phyloP scores from a whole-genome alignment of 192 early-diverging fungal genomes.

The Coemansia reversa region DNA sequence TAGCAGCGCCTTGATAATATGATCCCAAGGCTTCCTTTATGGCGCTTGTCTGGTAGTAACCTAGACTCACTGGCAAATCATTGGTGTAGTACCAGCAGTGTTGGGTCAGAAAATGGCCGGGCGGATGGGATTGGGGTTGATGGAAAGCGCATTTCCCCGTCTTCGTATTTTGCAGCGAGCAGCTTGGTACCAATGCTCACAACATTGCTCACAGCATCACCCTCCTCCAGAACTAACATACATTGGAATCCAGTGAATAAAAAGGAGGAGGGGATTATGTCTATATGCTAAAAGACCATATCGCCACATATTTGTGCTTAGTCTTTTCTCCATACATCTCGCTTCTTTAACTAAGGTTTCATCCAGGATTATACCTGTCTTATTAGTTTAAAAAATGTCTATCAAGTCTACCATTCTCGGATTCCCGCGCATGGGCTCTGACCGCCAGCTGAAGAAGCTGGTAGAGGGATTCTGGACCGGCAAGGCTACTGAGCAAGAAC shows the following conservation, averaged over 20 bases:
- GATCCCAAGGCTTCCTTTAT: no score
- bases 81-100: no score
- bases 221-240: neutral
- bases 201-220: neutral
- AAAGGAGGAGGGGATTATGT: slow-evolving; percentile 7
- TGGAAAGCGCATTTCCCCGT: neutral
- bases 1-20: neutral
- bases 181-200: neutral
- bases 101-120: neutral
- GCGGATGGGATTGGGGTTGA: neutral
- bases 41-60: no score
- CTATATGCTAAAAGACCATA: neutral
- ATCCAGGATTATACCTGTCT: neutral
- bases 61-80: no score
- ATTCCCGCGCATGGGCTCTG: slow-evolving; percentile 91
- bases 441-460: slow-evolving; percentile 95
- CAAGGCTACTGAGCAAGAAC: slow-evolving; percentile 73
- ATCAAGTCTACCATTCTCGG: slow-evolving; percentile 64
- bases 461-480: slow-evolving; percentile 92
- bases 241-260: neutral
- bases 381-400: slow-evolving; percentile 26
- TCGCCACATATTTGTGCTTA: neutral
- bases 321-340: slow-evolving; percentile 10
- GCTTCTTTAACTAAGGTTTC: neutral
- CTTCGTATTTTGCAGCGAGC: neutral